Conservation (phyloP, 768 basidiomycete species). For the Calocera viscosa region DNA sequence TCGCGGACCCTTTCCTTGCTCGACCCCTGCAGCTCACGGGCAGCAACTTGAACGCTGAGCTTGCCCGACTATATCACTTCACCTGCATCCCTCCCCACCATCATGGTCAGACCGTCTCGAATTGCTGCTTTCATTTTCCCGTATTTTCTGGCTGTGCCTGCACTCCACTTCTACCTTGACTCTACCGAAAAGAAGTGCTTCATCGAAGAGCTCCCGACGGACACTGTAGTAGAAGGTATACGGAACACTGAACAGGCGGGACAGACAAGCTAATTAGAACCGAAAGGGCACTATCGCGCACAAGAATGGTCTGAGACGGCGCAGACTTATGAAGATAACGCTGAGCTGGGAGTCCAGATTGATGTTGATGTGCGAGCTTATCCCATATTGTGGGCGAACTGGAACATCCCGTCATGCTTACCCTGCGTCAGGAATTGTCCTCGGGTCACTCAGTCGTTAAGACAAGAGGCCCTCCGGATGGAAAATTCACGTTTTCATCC, state of each 20-base stretch:
- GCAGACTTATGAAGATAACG: slow-evolving; percentile 56
- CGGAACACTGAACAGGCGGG: slow-evolving; percentile 3
- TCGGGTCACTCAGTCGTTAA: slow-evolving; percentile 69
- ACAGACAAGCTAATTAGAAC: not conserved
- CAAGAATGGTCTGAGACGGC: slow-evolving; percentile 74
- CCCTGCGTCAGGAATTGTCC: slow-evolving; percentile 60
- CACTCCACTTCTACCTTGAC: slow-evolving; percentile 94
- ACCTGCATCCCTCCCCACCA: not conserved
- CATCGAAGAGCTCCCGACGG: slow-evolving; percentile 86
- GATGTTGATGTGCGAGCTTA: slow-evolving; percentile 63
- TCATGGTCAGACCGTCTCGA: not conserved
- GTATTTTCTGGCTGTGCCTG: slow-evolving; percentile 22
- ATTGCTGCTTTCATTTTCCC: not conserved
- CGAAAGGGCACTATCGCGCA: slow-evolving; percentile 77
- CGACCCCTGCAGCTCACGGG: too few species aligned
- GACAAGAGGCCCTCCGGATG: slow-evolving; percentile 79
- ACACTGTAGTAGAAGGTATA: slow-evolving; percentile 89
- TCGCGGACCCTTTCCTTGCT: slow-evolving; percentile 7
- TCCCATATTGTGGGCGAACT: too few species aligned
- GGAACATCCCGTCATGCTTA: not conserved
- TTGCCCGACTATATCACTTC: too few species aligned
- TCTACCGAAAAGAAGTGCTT: slow-evolving; percentile 89
- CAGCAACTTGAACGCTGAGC: too few species aligned
- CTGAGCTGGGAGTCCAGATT: slow-evolving; percentile 75
- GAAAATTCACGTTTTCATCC: slow-evolving; percentile 94